Percentiles rank a stretch among this genome's conserved stretches.
These are phyloP conservation scores for Cinnamomum chago DNA, from an alignment of 164 flowering plant species.

Conservation along the genomic window DNA sequence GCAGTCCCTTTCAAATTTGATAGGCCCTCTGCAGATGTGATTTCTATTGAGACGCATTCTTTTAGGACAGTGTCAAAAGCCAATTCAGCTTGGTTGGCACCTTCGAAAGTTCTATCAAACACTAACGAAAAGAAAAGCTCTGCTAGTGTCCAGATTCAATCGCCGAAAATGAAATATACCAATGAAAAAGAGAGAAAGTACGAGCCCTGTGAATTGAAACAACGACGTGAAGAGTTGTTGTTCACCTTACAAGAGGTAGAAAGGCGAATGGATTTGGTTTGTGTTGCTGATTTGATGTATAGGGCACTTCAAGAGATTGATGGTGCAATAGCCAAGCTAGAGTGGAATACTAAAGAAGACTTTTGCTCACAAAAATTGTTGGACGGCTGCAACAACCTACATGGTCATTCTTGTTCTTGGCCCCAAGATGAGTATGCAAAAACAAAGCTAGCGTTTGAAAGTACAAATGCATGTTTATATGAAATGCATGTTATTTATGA, in stretches of 20 bases:
- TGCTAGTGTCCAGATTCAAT: slow-evolving; percentile 27
- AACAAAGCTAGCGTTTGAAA: slow-evolving; percentile 62
- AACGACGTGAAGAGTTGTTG: slow-evolving; percentile 61
- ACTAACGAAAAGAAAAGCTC: no score
- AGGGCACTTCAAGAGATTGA: slow-evolving; percentile 82
- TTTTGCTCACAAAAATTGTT: slow-evolving; percentile 70
- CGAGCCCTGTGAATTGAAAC: slow-evolving; percentile 65
- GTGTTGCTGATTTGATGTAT: slow-evolving; percentile 74
- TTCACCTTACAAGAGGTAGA: slow-evolving; percentile 71
- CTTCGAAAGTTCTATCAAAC: no score
- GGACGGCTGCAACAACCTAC: slow-evolving; percentile 84
- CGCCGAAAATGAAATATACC: slow-evolving; percentile 64
- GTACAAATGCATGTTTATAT: no score
- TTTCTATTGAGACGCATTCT: no score
- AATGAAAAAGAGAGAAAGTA: slow-evolving; percentile 81
- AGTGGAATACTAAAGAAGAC: slow-evolving; percentile 50
- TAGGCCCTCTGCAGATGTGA: no score
- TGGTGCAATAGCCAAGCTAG: slow-evolving; percentile 56
- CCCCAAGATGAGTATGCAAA: slow-evolving; percentile 96
- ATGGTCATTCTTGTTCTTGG: slow-evolving; percentile 78
- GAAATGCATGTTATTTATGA: no score
- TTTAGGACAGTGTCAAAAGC: no score
- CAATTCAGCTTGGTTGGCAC: no score
- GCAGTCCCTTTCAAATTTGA: no score
- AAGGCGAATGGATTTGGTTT: slow-evolving; percentile 72